A percentile compares a stretch with the other conserved stretches of the same genome.
These are phyloP conservation scores for Karstenula rhodostoma DNA, from an alignment of 2,329 filamentous ascomycete species.

Conservation along the genomic window DNA sequence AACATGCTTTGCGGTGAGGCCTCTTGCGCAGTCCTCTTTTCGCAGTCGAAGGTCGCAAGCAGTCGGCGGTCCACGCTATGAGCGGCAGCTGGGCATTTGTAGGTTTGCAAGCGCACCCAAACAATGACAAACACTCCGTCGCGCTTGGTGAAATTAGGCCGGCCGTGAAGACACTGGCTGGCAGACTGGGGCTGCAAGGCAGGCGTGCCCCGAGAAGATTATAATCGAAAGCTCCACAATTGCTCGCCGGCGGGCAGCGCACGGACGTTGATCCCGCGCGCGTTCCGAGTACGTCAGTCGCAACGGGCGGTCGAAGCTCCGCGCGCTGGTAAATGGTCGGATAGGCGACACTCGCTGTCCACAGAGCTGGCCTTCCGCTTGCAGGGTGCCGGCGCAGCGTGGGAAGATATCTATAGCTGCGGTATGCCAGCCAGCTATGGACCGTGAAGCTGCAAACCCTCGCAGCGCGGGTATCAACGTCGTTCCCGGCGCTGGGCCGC, in stretches of 20 bases:
- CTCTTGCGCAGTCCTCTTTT: slow-evolving; percentile 3
- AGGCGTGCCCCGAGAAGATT: slow-evolving; percentile 4
- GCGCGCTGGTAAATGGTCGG: not conserved
- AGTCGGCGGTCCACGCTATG: slow-evolving; percentile 10
- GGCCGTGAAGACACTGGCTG: not conserved
- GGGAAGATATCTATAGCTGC: not conserved
- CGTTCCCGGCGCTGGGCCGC: slow-evolving; percentile 14
- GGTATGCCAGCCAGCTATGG: not conserved
- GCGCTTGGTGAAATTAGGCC: not conserved
- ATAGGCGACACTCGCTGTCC: not conserved
- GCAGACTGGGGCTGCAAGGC: not conserved
- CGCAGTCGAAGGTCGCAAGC: slow-evolving; percentile 8
- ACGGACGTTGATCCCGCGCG: not conserved
- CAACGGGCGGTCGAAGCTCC: not conserved
- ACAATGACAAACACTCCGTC: not conserved
- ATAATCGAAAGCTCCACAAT: slow-evolving; percentile 10
- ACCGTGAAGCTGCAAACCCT: not conserved
- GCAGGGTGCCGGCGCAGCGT: not conserved
- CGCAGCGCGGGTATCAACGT: not conserved
- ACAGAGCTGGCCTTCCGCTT: not conserved
- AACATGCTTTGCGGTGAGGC: slow-evolving; percentile 54
- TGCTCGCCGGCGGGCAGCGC: not conserved
- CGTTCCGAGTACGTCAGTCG: not conserved
- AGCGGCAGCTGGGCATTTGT: slow-evolving; percentile 15
- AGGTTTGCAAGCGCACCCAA: not conserved